Conservation (phyloP, 495 filamentous ascomycete genomes). For the Parathielavia hyrcaniae region DNA sequence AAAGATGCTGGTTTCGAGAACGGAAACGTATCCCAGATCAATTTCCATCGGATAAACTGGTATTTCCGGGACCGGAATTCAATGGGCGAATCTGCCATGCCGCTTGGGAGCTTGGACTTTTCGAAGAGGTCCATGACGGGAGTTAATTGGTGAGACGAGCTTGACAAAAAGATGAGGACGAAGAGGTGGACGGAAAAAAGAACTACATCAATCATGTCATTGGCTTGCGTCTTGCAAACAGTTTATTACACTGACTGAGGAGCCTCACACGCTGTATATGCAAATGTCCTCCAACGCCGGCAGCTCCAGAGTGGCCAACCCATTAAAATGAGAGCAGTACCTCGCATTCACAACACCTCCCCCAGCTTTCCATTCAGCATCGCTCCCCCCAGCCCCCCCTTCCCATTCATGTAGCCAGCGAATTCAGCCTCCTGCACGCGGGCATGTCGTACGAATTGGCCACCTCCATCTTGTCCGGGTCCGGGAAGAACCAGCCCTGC, state of each 20-base stretch:
- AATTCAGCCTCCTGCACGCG: slow-evolving; percentile 36
- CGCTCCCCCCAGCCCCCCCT: background rate
- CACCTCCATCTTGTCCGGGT: slow-evolving; percentile 63
- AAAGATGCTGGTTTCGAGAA: too few relatives aligned
- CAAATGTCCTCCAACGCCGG: slow-evolving; percentile 10
- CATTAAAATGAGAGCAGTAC: background rate
- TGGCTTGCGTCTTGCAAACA: background rate
- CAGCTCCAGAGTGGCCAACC: background rate
- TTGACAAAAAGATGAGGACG: too few relatives aligned
- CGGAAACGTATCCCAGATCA: too few relatives aligned
- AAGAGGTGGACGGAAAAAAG: too few relatives aligned
- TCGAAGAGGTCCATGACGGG: too few relatives aligned
- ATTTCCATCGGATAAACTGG: too few relatives aligned
- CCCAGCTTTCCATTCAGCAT: background rate
- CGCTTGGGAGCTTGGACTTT: too few relatives aligned
- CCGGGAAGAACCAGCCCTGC: slow-evolving; percentile 80
- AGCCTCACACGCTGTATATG: background rate
- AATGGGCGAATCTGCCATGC: too few relatives aligned
- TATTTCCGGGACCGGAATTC: too few relatives aligned
- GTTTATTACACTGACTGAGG: background rate
- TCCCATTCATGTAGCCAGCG: slow-evolving; percentile 8
- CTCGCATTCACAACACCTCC: background rate
- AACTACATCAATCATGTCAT: background rate
- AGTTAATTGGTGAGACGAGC: too few relatives aligned
- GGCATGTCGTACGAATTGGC: slow-evolving; percentile 38